Conservation (phyloP, 176 grass and related monocot genomes). For the Themeda triandra region DNA sequence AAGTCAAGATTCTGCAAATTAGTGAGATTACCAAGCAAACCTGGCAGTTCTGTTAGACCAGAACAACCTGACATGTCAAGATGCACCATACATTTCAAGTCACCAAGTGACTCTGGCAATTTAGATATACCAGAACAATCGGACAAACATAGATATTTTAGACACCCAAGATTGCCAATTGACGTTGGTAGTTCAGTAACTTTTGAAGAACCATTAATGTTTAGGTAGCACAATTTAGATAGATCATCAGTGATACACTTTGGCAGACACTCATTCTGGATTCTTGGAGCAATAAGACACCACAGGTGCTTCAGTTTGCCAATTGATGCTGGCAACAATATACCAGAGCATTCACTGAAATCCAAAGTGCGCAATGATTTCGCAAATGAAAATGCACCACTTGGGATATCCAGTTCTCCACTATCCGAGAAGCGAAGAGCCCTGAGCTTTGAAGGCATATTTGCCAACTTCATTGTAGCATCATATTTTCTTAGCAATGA, state of each 20-base stretch:
- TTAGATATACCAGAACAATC: neutral
- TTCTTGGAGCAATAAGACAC: neutral
- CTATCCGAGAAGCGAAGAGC: no score
- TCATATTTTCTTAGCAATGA: no score
- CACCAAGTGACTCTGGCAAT: neutral
- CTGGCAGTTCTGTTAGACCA: neutral
- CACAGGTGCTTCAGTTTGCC: neutral
- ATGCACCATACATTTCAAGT: neutral
- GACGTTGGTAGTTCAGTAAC: neutral
- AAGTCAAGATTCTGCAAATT: neutral
- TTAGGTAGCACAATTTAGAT: constrained; percentile 7
- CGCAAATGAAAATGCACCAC: no score
- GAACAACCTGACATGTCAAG: neutral
- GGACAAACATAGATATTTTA: neutral
- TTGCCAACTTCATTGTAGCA: no score
- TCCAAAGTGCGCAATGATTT: no score
- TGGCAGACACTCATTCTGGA: neutral
- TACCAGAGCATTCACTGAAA: no score
- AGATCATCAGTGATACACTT: neutral
- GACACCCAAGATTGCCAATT: neutral
- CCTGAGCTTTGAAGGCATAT: no score
- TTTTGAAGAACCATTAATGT: neutral
- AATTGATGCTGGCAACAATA: neutral
- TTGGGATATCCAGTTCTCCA: no score
- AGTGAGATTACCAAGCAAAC: neutral